Evolutionary conservation across 257 asterid genomes (phyloP).

Genomic region (Plantago elongata): DNA sequence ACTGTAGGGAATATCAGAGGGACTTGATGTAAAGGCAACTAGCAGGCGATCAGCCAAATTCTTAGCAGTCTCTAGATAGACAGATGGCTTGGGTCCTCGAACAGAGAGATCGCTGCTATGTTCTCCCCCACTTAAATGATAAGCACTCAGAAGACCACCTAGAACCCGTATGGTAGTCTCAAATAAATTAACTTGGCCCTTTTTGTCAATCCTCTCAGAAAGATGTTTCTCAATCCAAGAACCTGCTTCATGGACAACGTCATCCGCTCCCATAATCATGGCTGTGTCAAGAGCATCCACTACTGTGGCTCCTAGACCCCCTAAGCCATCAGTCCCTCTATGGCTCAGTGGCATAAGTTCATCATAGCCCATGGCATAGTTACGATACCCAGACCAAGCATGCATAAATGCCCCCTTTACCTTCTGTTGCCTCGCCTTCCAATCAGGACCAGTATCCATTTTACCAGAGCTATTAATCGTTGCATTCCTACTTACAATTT

Average conservation of each 20-base stretch:
- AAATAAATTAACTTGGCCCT: conserved; percentile 88
- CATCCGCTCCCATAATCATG: conserved; percentile 85
- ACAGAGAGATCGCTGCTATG: conserved; percentile 38
- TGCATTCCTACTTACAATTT: conserved; percentile 46
- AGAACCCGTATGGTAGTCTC: conserved; percentile 89
- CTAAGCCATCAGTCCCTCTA: conserved; percentile 74
- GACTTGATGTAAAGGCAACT: conserved; percentile 82
- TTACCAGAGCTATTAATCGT: conserved; percentile 32
- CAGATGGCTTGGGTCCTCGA: conserved; percentile 64
- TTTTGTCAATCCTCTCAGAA: conserved; percentile 53
- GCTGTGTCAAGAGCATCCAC: conserved; percentile 97
- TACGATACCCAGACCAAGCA: conserved; percentile 88
- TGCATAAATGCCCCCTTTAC: conserved; percentile 88
- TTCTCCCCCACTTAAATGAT: conserved; percentile 75
- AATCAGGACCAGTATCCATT: conserved; percentile 37
- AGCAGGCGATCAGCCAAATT: conserved; percentile 82
- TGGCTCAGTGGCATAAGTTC: conserved; percentile 93
- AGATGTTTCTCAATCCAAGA: conserved; percentile 81
- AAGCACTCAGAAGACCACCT: conserved; percentile 97
- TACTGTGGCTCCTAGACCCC: conserved; percentile 93
- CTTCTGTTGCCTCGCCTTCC: conserved; percentile 63
- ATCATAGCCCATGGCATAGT: conserved; percentile 81
- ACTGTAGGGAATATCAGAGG: conserved; percentile 75
- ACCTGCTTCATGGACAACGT: conserved; percentile 75
- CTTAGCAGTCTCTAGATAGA: conserved; percentile 84